Evolutionary conservation across 768 basidiomycete species (phyloP).

Genomic region (Tulasnella sp.): DNA sequence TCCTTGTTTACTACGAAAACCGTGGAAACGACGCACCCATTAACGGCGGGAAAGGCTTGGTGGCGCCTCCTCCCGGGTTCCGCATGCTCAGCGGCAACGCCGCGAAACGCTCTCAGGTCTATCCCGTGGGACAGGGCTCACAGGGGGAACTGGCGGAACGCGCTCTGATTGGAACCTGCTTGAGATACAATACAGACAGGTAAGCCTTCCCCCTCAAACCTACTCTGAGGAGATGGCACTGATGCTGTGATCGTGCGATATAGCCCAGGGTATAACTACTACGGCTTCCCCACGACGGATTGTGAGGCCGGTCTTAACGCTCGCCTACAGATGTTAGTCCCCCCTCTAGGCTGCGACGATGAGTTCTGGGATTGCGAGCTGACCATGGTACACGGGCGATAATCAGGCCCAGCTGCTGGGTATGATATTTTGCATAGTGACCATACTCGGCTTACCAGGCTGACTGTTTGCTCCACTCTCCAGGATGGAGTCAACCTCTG

Average conservation of each 20-base stretch:
- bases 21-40: background rate
- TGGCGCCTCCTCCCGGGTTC: slow-evolving; percentile 13
- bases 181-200: slow-evolving; percentile 17
- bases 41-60: slow-evolving; percentile 6
- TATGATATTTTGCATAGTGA: background rate
- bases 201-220: background rate
- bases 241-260: background rate
- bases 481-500: slow-evolving; percentile 29
- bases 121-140: slow-evolving; percentile 23
- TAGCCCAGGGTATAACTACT: slow-evolving; percentile 25
- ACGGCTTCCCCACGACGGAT: slow-evolving; percentile 34
- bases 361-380: background rate
- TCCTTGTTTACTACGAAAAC: slow-evolving; percentile 17
- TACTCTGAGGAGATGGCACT: background rate
- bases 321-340: slow-evolving; percentile 19
- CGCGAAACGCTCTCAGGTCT: background rate
- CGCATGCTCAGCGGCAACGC: slow-evolving; percentile 18
- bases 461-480: slow-evolving; percentile 10
- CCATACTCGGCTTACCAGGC: background rate
- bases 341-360: background rate
- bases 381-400: no score
- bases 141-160: slow-evolving; percentile 34
- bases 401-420: no score
- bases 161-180: slow-evolving; percentile 32
- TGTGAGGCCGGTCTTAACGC: slow-evolving; percentile 34